phyloP scores from a whole-genome alignment of 2,329 filamentous ascomycete species.

The Colletotrichum tamarilloi region DNA sequence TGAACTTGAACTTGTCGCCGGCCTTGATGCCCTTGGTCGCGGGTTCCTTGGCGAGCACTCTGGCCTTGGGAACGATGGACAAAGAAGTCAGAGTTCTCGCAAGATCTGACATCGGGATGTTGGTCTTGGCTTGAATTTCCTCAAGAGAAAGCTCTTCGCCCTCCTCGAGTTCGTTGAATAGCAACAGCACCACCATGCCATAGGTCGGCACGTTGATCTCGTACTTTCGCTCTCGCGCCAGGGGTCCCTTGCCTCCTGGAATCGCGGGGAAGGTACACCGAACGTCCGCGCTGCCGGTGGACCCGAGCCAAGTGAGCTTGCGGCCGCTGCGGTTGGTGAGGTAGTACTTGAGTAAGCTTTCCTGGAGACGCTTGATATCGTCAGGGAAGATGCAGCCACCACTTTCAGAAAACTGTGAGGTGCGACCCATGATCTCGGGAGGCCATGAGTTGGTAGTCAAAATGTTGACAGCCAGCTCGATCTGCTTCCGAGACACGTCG shows the following conservation, averaged over 20 bases:
- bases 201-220: slow-evolving; percentile 94
- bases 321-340: slow-evolving; percentile 87
- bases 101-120: slow-evolving; percentile 80
- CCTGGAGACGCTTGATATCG: slow-evolving; percentile 79
- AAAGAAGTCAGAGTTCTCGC: slow-evolving; percentile 83
- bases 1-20: slow-evolving; percentile 85
- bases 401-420: slow-evolving; percentile 61
- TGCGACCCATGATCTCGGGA: slow-evolving; percentile 81
- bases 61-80: slow-evolving; percentile 84
- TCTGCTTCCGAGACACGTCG: slow-evolving; percentile 66
- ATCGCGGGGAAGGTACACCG: slow-evolving; percentile 81
- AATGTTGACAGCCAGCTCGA: slow-evolving; percentile 86
- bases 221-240: slow-evolving; percentile 77
- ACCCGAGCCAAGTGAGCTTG: slow-evolving; percentile 83
- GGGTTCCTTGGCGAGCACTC: slow-evolving; percentile 83
- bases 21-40: slow-evolving; percentile 81
- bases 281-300: slow-evolving; percentile 84
- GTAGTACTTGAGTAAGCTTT: slow-evolving; percentile 91
- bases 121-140: slow-evolving; percentile 85
- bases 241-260: slow-evolving; percentile 72
- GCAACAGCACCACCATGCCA: slow-evolving; percentile 87
- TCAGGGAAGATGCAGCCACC: slow-evolving; percentile 77
- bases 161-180: slow-evolving; percentile 83
- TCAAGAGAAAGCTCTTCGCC: slow-evolving; percentile 68
- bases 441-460: slow-evolving; percentile 97